Conservation (phyloP, 805 yeast species). For the Saccharomycopsis lassenensis region DNA sequence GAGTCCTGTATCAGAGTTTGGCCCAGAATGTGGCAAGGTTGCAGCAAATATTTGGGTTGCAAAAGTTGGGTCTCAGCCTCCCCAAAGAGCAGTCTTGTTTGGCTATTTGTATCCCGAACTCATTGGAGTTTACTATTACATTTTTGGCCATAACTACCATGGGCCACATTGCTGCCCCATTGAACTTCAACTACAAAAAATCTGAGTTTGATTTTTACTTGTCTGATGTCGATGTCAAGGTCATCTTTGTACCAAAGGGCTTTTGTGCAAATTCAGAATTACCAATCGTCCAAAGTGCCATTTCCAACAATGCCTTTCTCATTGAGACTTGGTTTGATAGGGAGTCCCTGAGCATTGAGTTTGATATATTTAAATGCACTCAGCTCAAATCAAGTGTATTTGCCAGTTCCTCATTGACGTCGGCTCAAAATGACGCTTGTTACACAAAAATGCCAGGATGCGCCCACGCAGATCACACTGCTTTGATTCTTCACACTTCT, state of each 20-base stretch:
- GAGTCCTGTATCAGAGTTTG: constrained; percentile 34
- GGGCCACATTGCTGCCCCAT: constrained; percentile 54
- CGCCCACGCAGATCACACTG: constrained; percentile 41
- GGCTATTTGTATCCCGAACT: constrained; percentile 52
- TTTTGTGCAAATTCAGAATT: constrained; percentile 21
- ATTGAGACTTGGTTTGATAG: constrained; percentile 42
- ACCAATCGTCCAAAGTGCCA: constrained; percentile 15
- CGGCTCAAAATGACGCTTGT: background rate
- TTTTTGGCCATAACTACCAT: constrained; percentile 48
- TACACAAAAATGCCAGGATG: constrained; percentile 28
- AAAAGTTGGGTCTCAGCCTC: constrained; percentile 31
- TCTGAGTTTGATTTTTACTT: constrained; percentile 55
- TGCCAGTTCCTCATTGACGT: constrained; percentile 5
- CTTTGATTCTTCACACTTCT: constrained; percentile 58
- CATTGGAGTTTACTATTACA: constrained; percentile 44
- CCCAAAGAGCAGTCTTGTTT: constrained; percentile 30
- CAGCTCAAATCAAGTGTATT: constrained; percentile 24
- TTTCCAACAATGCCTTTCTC: constrained; percentile 31
- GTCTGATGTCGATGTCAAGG: constrained; percentile 45
- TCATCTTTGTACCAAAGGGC: constrained; percentile 48
- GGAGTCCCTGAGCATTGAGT: constrained; percentile 33
- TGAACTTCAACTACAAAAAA: constrained; percentile 52
- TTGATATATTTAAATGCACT: constrained; percentile 23
- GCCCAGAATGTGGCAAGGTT: constrained; percentile 35
- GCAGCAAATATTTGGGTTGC: constrained; percentile 34